Evolutionary conservation across 2,329 filamentous ascomycete genomes (phyloP), one percentile per base, ranked within the genome.

Genomic region (Fusarium luffae): DNA sequence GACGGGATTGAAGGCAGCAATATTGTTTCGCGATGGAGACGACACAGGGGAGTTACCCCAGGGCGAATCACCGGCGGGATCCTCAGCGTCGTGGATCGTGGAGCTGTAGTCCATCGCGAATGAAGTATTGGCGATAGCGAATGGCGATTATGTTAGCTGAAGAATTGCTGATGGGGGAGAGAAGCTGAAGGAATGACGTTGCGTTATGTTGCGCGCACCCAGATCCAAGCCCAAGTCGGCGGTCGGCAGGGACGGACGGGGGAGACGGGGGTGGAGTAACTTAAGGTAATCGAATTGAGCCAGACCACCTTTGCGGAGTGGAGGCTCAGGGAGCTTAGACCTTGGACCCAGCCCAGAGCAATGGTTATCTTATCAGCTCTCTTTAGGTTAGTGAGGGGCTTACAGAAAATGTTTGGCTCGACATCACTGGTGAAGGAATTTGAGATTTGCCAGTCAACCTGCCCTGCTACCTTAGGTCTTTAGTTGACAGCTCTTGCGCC

Each of bases 41-140:
- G 83, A 80, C 25, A 80, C 79, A 7, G 86, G 86, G 32, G 85
- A 86, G 60, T 82, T 84, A 16, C 85, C 86, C 86, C 87, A 89
- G 4, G 87, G 86, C 32, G 86, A 88, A 64, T 80, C 82, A 61
- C 82, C 85, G 47, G 79, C 81, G 19, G 84, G 81, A 69, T 88
- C 83, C 47, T 89, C 87, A 54, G 81, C 79, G 71, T 89, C 86
- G 75, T 83, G 75, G 72, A 88, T 85, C 16, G 86, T 84, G 67
- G 85, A 78, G 77, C 84, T 85, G 78, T 89, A 89, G 79, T 89
- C 87, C 87, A 89, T 89, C 69, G 75, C 75, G 69, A 59, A 46
- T 30, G 60, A 58, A 52, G 49, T 48, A 49, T 55, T 60, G 51
- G 51, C 58, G 52, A 62, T 43, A 42, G 54, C 52, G 50, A 59